These are phyloP conservation scores for Aphanoascus verrucosus DNA, from an alignment of 2,329 filamentous ascomycete species.

Conservation along the genomic window DNA sequence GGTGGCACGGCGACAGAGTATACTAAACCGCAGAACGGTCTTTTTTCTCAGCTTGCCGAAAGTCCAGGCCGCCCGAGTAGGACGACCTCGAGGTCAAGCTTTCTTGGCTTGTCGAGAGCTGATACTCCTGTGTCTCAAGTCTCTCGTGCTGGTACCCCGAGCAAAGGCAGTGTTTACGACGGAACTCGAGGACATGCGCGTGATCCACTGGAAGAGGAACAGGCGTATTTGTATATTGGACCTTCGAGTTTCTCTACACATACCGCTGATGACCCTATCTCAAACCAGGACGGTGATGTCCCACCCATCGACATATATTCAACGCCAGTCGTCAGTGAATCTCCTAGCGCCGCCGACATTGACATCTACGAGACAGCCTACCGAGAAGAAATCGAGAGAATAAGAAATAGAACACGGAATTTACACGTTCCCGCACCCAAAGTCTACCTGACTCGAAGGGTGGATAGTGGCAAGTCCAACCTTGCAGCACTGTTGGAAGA, in stretches of 20 bases:
- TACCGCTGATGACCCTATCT: not conserved
- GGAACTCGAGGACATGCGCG: conserved; percentile 52
- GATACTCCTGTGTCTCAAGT: conserved; percentile 21
- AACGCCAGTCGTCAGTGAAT: conserved; percentile 46
- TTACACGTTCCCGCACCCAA: conserved; percentile 40
- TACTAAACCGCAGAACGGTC: conserved; percentile 17
- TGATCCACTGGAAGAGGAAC: conserved; percentile 54
- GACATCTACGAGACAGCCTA: conserved; percentile 86
- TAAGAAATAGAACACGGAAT: conserved; percentile 40
- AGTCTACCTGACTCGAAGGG: conserved; percentile 47
- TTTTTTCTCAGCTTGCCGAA: conserved; percentile 17
- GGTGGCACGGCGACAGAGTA: not conserved
- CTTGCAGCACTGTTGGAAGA: conserved; percentile 24
- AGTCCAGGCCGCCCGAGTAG: not conserved
- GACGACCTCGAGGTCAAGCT: not conserved
- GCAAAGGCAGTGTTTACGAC: conserved; percentile 30
- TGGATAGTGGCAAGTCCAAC: conserved; percentile 33
- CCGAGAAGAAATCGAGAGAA: conserved; percentile 66
- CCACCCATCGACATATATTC: not conserved
- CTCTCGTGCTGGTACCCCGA: conserved; percentile 24
- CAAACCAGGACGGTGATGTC: not conserved
- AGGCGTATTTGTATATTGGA: conserved; percentile 66
- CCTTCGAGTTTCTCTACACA: conserved; percentile 35
- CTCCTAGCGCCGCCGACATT: conserved; percentile 71
- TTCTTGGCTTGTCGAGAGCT: conserved; percentile 21